phyloP scores from a whole-genome alignment of 306 rosid species.

The Sicyos edulis region DNA sequence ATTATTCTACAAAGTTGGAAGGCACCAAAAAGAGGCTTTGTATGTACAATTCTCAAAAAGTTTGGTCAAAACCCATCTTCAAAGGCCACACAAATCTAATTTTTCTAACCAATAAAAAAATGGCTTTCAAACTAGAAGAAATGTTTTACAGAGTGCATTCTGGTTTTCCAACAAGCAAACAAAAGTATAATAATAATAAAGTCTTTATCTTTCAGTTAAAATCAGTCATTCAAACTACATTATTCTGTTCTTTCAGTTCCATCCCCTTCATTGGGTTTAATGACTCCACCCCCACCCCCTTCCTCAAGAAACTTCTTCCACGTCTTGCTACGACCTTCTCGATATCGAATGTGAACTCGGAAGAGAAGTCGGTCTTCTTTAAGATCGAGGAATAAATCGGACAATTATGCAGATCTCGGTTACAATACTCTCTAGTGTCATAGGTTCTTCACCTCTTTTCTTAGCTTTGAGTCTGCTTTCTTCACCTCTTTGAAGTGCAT shows the following conservation, averaged over 20 bases:
- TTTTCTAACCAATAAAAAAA: slow-evolving; percentile 5
- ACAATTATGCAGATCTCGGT: no score
- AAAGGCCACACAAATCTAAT: not conserved
- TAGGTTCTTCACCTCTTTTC: no score
- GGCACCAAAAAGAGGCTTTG: slow-evolving; percentile 12
- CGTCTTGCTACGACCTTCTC: not conserved
- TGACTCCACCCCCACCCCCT: slow-evolving; percentile 7
- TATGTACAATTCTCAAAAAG: slow-evolving; percentile 15
- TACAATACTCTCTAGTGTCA: no score
- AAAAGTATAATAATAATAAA: not conserved
- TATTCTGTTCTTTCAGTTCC: not conserved
- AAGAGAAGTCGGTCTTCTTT: no score
- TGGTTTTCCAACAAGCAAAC: slow-evolving; percentile 7
- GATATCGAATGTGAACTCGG: not conserved
- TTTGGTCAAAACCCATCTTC: slow-evolving; percentile 20
- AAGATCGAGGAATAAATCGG: no score
- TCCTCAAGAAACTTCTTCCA: not conserved
- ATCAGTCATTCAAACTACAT: slow-evolving; percentile 11
- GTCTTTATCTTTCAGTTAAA: not conserved
- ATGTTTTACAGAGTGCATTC: not conserved
- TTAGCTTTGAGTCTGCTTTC: no score
- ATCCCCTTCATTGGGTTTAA: not conserved
- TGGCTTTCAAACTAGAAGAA: not conserved
- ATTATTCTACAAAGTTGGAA: slow-evolving; percentile 12
- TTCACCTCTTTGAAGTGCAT: no score